A percentile compares a stretch with the other conserved stretches of the same genome.
Evolutionary conservation across 1,284 basidiomycete genomes (phyloP).

Genomic region (Trametes polyzona): DNA sequence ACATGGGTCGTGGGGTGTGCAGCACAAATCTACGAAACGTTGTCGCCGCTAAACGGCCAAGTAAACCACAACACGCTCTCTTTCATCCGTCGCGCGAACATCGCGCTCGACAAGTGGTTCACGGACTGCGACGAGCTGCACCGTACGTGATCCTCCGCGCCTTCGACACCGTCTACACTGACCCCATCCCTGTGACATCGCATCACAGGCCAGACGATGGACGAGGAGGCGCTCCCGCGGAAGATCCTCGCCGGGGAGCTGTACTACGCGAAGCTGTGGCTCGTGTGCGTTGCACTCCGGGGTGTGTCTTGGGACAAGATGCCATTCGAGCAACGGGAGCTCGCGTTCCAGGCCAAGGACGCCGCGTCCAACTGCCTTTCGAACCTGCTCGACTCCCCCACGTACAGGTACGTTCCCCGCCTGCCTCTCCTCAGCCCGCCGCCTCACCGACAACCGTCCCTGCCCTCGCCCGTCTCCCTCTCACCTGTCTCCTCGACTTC

Average conservation of each 20-base stretch:
- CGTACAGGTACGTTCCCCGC: conserved; percentile 62
- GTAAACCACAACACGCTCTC: conserved; percentile 84
- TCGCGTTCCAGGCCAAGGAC: conserved; percentile 93
- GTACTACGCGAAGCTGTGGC: conserved; percentile 92
- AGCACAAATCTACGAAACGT: conserved; percentile 91
- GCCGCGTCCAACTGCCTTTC: conserved; percentile 85
- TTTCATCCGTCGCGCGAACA: conserved; percentile 84
- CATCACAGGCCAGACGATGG: conserved; percentile 69
- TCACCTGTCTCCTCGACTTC: neutral
- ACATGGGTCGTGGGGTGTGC: too few species aligned
- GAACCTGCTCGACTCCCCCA: conserved; percentile 77
- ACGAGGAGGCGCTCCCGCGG: conserved; percentile 82
- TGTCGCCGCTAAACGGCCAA: conserved; percentile 85
- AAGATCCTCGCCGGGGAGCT: conserved; percentile 88
- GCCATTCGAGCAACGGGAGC: conserved; percentile 90
- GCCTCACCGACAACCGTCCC: neutral
- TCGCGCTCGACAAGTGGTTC: conserved; percentile 90
- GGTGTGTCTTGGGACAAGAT: conserved; percentile 95
- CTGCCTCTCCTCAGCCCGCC: neutral
- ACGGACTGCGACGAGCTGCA: conserved; percentile 84
- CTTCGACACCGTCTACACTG: neutral
- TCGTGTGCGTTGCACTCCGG: conserved; percentile 88
- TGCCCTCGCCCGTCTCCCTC: neutral
- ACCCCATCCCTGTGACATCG: neutral
- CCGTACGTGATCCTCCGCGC: conserved; percentile 46